Percentiles rank a stretch among this genome's conserved stretches.
Evolutionary conservation across 345 rosid genomes (phyloP).

Genomic region (Noccaea bulbosa): DNA sequence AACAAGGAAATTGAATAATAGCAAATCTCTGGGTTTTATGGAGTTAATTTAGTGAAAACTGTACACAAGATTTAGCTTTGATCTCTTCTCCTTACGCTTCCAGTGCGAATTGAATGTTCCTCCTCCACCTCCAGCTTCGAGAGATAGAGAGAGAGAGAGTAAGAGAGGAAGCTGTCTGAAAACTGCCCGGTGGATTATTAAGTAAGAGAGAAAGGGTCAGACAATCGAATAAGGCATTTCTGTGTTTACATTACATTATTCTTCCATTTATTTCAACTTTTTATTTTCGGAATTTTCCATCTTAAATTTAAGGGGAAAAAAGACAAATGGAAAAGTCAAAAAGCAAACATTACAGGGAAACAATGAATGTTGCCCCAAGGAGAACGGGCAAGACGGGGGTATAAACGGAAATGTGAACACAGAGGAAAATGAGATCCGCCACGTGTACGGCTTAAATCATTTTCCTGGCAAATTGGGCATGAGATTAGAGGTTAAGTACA

Average conservation of each 20-base stretch:
- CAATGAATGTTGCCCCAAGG: conserved; percentile 30
- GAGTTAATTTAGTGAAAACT: neutral
- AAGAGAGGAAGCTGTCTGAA: conserved; percentile 28
- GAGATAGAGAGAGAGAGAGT: conserved; percentile 1
- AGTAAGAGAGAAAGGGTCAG: conserved; percentile 22
- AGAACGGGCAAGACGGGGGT: conserved; percentile 39
- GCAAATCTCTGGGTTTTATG: neutral
- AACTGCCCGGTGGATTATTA: conserved; percentile 33
- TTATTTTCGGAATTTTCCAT: neutral
- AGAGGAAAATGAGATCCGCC: neutral
- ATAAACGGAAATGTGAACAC: neutral
- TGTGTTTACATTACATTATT: neutral
- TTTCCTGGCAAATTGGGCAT: neutral
- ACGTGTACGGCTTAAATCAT: conserved; percentile 23
- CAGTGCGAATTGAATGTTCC: conserved; percentile 15
- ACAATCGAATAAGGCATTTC: conserved; percentile 18
- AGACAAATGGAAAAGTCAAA: neutral
- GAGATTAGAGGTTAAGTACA: conserved; percentile 2
- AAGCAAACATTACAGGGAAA: neutral
- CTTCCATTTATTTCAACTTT: neutral
- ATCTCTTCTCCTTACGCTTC: conserved; percentile 26
- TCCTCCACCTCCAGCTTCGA: conserved; percentile 24
- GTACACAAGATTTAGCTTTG: neutral
- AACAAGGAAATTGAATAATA: neutral
- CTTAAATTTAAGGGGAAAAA: neutral